Base-by-base conservation (phyloP, 139 green algal species). In the Chlorella vulgaris region DNA sequence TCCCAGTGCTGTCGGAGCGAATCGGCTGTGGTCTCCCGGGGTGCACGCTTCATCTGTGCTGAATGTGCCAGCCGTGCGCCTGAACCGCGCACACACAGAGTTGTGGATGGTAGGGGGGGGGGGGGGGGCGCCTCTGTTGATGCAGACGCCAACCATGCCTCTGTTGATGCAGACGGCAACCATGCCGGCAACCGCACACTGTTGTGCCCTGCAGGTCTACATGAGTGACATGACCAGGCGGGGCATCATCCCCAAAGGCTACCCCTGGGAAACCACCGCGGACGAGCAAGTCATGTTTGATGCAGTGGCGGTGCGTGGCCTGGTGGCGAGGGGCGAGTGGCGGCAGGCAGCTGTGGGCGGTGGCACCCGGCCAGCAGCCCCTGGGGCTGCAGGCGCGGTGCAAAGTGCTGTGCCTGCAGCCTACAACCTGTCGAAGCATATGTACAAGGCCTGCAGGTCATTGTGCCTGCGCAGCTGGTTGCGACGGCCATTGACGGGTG, bases 221-320 rank as follows among this genome's bases (percentile, higher is more conserved):
- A 33, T 73, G 4, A 24, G 5, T 7, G 75, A 71, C 58, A 26
- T 81, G 7, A 18, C 7, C 21, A 40, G 31, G 38, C 40, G 60
- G 3, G 75, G 75, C 4, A 61, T 81, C n/a, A 43, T 39, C n/a
- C 35, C 75, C 0, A 8, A 22, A 5, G 58, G 58, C 15, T 62
- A 40, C 18, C 75, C 58, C 38, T 81, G 75, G 75, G 38, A 81
- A 38, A 63, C n/a, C 0, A 21, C 10, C 1, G 60, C n/a, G 18
- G 75, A 81, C 22, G 2, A 71, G 75, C 15, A 40, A 19, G n/a
- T 15, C 38, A 81, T 81, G 75, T 31, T 81, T 31, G 60, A 70
- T 7, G 75, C n/a, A 39, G 33, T 81, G 8, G 21, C 26, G 58
- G 58, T 47, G 60, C 36, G 75, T 31, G n/a, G n/a, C n/a, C 60